These are phyloP conservation scores for Castanospermum australe DNA, from an alignment of 306 rosid genomes.

Conservation along the genomic window DNA sequence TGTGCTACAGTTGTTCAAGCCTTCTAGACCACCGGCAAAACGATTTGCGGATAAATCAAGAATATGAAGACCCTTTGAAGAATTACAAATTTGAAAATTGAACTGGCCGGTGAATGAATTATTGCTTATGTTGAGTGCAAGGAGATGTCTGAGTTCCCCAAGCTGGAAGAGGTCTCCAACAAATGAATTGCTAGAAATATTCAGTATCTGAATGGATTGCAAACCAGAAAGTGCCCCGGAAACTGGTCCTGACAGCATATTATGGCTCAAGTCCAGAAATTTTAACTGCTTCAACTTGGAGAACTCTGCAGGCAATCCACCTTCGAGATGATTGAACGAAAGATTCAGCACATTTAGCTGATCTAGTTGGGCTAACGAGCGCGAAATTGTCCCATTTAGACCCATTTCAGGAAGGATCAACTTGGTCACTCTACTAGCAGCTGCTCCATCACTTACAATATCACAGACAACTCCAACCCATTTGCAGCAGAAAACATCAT, in stretches of 20 bases:
- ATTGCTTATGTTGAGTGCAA: conserved; percentile 67
- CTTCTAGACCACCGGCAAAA: conserved; percentile 57
- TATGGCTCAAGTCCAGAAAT: conserved; percentile 56
- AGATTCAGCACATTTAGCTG: conserved; percentile 47
- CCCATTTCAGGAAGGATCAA: conserved; percentile 45
- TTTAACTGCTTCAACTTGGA: conserved; percentile 45
- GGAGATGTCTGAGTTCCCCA: conserved; percentile 46
- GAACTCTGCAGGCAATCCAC: conserved; percentile 46
- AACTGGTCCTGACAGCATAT: conserved; percentile 49
- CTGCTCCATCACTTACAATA: conserved; percentile 30
- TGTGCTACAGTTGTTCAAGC: conserved; percentile 48
- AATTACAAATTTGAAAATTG: conserved; percentile 51
- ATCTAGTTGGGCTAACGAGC: conserved; percentile 41
- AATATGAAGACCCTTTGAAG: conserved; percentile 49
- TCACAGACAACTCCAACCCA: conserved; percentile 64
- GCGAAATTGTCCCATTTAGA: conserved; percentile 50
- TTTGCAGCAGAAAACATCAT: conserved; percentile 49
- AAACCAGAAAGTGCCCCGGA: conserved; percentile 36
- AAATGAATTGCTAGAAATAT: conserved; percentile 53
- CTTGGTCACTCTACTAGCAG: conserved; percentile 44
- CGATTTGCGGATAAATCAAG: conserved; percentile 61
- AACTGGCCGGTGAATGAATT: conserved; percentile 66
- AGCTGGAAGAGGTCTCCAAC: conserved; percentile 30
- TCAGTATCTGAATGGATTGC: conserved; percentile 42
- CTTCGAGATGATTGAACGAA: conserved; percentile 52